A percentile compares a stretch with the other conserved stretches of the same genome.
Conservation (phyloP, 2,329 filamentous ascomycete species). For the Fusarium secorum region DNA sequence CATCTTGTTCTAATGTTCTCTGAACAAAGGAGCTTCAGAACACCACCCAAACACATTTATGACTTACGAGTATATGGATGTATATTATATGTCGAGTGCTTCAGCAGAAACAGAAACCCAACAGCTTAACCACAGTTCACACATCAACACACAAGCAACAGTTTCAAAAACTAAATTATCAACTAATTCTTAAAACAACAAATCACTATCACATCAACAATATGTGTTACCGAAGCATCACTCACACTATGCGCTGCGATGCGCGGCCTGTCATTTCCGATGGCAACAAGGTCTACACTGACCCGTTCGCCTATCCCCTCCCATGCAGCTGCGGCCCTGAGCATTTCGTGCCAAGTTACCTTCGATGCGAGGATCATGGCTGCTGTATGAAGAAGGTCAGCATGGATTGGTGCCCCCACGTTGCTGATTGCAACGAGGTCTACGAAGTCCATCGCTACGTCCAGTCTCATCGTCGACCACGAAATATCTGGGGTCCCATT, state of each 20-base stretch:
- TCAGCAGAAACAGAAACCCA: neutral
- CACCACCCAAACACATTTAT: neutral
- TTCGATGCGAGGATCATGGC: slow-evolving; percentile 39
- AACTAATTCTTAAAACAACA: neutral
- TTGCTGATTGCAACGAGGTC: slow-evolving; percentile 8
- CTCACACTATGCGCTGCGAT: slow-evolving; percentile 44
- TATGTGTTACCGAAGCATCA: slow-evolving; percentile 41
- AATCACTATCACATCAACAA: neutral
- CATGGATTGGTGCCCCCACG: slow-evolving; percentile 25
- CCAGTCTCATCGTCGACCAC: slow-evolving; percentile 6
- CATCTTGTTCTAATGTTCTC: neutral
- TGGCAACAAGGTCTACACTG: slow-evolving; percentile 29
- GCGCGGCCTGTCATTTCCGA: slow-evolving; percentile 41
- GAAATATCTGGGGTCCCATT: slow-evolving; percentile 1
- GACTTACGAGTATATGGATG: neutral
- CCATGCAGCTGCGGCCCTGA: slow-evolving; percentile 32
- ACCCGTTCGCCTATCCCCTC: slow-evolving; percentile 35
- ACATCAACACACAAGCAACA: neutral
- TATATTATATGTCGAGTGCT: neutral
- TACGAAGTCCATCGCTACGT: slow-evolving; percentile 30
- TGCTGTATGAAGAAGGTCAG: slow-evolving; percentile 38
- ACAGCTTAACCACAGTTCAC: neutral
- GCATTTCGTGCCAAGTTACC: neutral
- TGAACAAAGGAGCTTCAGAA: neutral
- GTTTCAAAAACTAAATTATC: neutral